phyloP scores from a whole-genome alignment of 1,284 basidiomycete species.

The Moesziomyces antarcticus region DNA sequence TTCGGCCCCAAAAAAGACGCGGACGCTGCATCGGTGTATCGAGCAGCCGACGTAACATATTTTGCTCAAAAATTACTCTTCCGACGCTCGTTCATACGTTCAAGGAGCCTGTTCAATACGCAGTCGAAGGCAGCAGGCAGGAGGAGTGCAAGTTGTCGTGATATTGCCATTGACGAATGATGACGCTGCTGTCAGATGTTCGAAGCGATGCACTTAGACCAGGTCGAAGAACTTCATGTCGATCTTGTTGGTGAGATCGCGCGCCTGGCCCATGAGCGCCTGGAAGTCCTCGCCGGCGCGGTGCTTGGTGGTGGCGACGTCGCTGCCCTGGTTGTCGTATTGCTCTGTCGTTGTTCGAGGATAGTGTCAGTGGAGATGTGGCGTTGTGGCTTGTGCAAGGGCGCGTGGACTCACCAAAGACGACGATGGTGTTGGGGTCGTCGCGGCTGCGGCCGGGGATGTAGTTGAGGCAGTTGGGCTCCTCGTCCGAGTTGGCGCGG shows the following conservation, averaged over 20 bases:
- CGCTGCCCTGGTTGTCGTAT: slow-evolving; percentile 50
- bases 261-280: slow-evolving; percentile 38
- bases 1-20: too few species aligned
- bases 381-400: neutral
- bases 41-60: neutral
- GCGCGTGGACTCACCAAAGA: slow-evolving; percentile 33
- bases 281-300: slow-evolving; percentile 37
- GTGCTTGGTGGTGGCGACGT: slow-evolving; percentile 31
- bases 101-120: too few species aligned
- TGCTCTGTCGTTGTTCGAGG: slow-evolving; percentile 18
- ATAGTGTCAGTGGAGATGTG: neutral
- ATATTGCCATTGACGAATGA: slow-evolving; percentile 4
- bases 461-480: slow-evolving; percentile 46
- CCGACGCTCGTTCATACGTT: too few species aligned
- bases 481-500: slow-evolving; percentile 44
- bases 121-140: too few species aligned
- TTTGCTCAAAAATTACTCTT: too few species aligned
- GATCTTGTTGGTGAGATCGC: slow-evolving; percentile 34
- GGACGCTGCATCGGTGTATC: neutral
- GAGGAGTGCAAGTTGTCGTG: too few species aligned
- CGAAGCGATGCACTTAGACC: neutral
- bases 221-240: slow-evolving; percentile 48
- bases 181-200: neutral
- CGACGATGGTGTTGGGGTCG: slow-evolving; percentile 44
- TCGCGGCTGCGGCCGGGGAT: slow-evolving; percentile 35